These are phyloP conservation scores for Sphagnum tenellum DNA, from an alignment of 225 moss, liverwort and hornwort species.

Conservation along the genomic window DNA sequence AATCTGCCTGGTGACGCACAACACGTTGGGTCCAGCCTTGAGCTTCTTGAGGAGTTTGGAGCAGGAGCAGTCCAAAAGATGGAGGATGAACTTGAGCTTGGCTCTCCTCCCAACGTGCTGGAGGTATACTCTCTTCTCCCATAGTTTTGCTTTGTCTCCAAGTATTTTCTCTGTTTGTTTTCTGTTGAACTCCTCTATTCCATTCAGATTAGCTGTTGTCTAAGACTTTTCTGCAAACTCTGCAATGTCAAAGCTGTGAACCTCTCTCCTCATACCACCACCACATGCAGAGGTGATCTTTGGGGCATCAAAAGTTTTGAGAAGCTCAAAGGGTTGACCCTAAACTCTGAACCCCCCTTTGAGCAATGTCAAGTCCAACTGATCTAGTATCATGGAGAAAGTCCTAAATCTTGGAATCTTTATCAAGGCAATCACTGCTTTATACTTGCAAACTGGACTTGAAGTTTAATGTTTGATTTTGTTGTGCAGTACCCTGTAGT, in stretches of 20 bases:
- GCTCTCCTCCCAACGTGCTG: slow-evolving; percentile 20
- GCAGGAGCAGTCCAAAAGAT: slow-evolving; percentile 7
- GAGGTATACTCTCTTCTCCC: slow-evolving; percentile 1
- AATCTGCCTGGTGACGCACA: slow-evolving; percentile 39
- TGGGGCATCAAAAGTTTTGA: not conserved
- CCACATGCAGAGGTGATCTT: no score
- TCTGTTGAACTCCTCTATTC: no score
- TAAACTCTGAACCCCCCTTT: not conserved
- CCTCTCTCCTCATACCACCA: no score
- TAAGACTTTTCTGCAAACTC: no score
- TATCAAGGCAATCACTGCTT: no score
- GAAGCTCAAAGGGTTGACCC: not conserved
- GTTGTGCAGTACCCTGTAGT: slow-evolving; percentile 49
- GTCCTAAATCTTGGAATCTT: no score
- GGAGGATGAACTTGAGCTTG: slow-evolving; percentile 24
- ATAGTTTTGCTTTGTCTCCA: not conserved
- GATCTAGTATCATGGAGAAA: no score
- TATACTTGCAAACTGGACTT: no score
- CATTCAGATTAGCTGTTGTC: not conserved
- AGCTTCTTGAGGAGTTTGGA: not conserved
- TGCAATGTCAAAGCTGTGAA: not conserved
- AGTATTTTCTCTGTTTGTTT: not conserved
- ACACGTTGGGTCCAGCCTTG: slow-evolving; percentile 35
- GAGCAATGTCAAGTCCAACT: not conserved
- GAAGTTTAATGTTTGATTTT: not conserved